Percentiles rank a stretch among this genome's conserved stretches.
Conservation (phyloP, 768 basidiomycete genomes). For the Kwoniella botswanensis region DNA sequence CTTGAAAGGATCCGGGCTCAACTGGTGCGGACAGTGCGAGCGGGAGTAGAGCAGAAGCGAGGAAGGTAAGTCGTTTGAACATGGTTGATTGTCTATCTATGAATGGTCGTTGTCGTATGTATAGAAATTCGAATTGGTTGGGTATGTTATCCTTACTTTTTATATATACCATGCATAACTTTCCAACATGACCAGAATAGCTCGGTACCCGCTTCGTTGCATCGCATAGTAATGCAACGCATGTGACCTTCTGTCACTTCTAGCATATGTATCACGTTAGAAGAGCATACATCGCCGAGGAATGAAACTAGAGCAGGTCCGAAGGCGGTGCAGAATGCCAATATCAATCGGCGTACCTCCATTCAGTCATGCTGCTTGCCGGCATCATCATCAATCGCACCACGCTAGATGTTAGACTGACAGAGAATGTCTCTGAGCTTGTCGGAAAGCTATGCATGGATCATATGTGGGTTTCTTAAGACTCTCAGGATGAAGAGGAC, state of each 20-base stretch:
- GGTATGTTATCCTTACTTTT: not conserved
- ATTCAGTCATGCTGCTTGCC: not conserved
- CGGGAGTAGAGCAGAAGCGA: constrained; percentile 10
- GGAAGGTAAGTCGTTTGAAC: constrained; percentile 7
- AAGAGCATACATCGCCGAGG: not conserved
- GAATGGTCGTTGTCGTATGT: not conserved
- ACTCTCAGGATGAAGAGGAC: too few relatives aligned
- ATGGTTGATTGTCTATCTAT: not conserved
- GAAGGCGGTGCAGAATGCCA: constrained; percentile 10
- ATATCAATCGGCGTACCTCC: not conserved
- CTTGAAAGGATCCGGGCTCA: not conserved
- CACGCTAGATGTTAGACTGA: not conserved
- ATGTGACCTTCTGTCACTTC: not conserved
- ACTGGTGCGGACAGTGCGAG: constrained; percentile 8
- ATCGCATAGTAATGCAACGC: not conserved
- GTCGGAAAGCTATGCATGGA: not conserved
- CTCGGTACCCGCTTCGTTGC: not conserved
- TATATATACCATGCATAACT: not conserved
- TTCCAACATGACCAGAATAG: not conserved
- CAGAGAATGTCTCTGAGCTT: not conserved
- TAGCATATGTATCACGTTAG: constrained; percentile 1
- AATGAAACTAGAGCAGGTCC: constrained; percentile 11
- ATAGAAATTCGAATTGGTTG: not conserved
- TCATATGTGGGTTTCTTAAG: not conserved
- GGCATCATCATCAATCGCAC: not conserved